phyloP scores from a whole-genome alignment of 768 basidiomycete species.

The Phaffia tasmanica region DNA sequence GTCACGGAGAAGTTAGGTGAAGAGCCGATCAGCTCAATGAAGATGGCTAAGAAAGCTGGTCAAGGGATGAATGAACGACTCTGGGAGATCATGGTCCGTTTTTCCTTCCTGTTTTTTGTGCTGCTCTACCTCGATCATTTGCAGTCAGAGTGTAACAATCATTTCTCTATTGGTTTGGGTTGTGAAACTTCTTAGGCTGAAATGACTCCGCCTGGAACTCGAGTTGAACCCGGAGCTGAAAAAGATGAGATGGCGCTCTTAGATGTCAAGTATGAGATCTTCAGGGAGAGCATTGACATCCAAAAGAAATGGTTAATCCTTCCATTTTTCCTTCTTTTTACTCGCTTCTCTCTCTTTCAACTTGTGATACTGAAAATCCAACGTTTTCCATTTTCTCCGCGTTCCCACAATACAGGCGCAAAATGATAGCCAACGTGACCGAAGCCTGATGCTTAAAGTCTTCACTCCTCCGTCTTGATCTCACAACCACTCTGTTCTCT shows the following conservation, averaged over 20 bases:
- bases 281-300: slow-evolving; percentile 73
- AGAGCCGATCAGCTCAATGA: slow-evolving; percentile 39
- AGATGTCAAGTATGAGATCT: slow-evolving; percentile 87
- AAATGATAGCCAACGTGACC: too few species aligned
- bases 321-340: background rate
- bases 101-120: background rate
- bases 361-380: too few species aligned
- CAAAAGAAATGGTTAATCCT: slow-evolving; percentile 62
- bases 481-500: too few species aligned
- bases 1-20: slow-evolving; percentile 38
- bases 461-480: too few species aligned
- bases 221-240: slow-evolving; percentile 52
- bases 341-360: background rate
- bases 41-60: slow-evolving; percentile 37
- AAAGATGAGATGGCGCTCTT: slow-evolving; percentile 60
- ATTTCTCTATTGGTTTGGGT: background rate
- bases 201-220: slow-evolving; percentile 77
- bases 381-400: too few species aligned
- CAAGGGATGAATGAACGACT: slow-evolving; percentile 52
- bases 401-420: too few species aligned
- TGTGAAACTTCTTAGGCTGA: slow-evolving; percentile 49
- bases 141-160: background rate
- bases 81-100: slow-evolving; percentile 81
- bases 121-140: slow-evolving; percentile 11
- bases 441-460: too few species aligned